Evolutionary conservation across 75 land plant species (phyloP).

Genomic region (Azolla pinnata): DNA sequence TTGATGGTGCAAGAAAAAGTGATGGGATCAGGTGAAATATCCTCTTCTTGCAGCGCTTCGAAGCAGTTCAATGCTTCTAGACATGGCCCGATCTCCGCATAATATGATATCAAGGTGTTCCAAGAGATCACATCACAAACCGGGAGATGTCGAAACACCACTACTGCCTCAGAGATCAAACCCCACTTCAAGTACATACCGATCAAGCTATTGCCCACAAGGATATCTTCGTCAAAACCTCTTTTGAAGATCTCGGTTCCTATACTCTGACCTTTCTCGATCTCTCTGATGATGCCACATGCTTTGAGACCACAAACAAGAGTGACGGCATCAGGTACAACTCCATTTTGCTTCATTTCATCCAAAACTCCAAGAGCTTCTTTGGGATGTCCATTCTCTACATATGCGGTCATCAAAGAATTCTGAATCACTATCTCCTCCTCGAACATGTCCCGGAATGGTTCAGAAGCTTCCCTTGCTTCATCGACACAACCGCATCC

Average conservation of each 20-base stretch:
- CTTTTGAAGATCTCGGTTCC: constrained; percentile 4
- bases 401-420: constrained; percentile 41
- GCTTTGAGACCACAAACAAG: neutral
- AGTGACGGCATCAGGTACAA: constrained; percentile 7
- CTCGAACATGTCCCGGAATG: constrained; percentile 33
- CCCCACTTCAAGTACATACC: constrained; percentile 11
- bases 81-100: constrained; percentile 10
- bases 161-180: constrained; percentile 1
- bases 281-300: constrained; percentile 5
- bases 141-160: constrained; percentile 10
- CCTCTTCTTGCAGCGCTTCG: constrained; percentile 2
- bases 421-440: constrained; percentile 50
- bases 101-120: constrained; percentile 18
- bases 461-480: constrained; percentile 24
- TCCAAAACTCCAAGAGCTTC: constrained; percentile 14
- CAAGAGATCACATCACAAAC: constrained; percentile 7
- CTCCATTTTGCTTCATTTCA: constrained; percentile 10
- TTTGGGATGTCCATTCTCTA: constrained; percentile 1
- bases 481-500: constrained; percentile 23
- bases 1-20: constrained; percentile 15
- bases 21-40: constrained; percentile 13
- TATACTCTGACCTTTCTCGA: constrained; percentile 7
- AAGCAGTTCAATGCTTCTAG: constrained; percentile 8
- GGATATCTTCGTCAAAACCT: neutral
- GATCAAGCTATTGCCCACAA: constrained; percentile 4